Evolutionary conservation across 148 eudicot species (phyloP).

Genomic region (Silene conica): DNA sequence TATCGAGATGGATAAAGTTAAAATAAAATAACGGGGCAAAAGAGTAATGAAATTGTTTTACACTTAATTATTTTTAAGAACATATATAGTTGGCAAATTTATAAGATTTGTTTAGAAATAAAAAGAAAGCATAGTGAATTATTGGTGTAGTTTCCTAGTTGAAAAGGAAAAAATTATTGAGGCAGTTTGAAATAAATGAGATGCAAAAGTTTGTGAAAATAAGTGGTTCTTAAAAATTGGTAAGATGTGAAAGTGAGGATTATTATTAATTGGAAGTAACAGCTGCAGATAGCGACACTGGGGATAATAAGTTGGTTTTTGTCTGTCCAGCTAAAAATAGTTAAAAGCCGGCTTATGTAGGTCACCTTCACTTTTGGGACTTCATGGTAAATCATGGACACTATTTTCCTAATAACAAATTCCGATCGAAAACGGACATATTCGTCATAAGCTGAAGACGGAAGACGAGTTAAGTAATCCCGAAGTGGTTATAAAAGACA

Average conservation of each 20-base stretch:
- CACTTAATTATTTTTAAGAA: not conserved
- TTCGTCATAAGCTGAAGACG: too few relatives aligned
- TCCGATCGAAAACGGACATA: too few relatives aligned
- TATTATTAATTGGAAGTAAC: slow-evolving; percentile 24
- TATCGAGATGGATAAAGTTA: too few relatives aligned
- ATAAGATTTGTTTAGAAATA: not conserved
- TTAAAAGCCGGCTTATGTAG: slow-evolving; percentile 89
- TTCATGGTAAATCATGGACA: slow-evolving; percentile 4
- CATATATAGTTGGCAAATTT: not conserved
- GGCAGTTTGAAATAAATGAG: not conserved
- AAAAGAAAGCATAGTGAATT: not conserved
- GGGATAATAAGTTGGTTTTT: slow-evolving; percentile 74
- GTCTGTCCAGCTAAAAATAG: slow-evolving; percentile 86
- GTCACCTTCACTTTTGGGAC: slow-evolving; percentile 52
- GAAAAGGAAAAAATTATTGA: slow-evolving; percentile 9
- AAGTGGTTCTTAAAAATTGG: slow-evolving; percentile 14
- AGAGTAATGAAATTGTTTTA: too few relatives aligned
- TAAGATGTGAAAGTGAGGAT: slow-evolving; percentile 15
- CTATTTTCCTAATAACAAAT: not conserved
- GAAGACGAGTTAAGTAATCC: too few relatives aligned
- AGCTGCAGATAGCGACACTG: slow-evolving; percentile 62
- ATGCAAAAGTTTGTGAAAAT: not conserved
- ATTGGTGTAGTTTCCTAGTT: not conserved
- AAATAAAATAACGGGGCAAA: too few relatives aligned
- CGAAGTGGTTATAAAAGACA: too few relatives aligned